A percentile compares a stretch with the other conserved stretches of the same genome.
Conservation (phyloP, 129 eudicot genomes). For the Glebionis coronaria region DNA sequence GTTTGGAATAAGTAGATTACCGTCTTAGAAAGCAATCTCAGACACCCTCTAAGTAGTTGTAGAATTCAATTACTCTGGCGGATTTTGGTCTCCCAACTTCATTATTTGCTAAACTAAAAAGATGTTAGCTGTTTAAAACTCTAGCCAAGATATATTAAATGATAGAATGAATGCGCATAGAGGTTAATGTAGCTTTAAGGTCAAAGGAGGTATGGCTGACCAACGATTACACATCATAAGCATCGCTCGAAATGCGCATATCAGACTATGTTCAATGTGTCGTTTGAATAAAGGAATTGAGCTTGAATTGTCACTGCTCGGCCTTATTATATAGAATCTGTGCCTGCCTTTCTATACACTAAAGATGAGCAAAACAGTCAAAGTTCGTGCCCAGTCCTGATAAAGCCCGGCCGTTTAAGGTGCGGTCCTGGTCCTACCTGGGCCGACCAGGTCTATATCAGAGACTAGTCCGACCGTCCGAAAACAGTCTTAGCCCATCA, state of each 20-base stretch:
- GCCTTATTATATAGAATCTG: background rate
- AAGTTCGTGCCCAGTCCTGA: background rate
- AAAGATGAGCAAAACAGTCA: background rate
- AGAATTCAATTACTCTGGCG: no score
- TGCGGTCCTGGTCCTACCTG: background rate
- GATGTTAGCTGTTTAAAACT: background rate
- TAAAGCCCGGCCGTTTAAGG: background rate
- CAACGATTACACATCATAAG: no score
- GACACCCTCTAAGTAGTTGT: no score
- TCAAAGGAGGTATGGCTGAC: background rate
- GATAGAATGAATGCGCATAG: background rate
- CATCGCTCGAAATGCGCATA: no score
- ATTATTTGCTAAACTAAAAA: slow-evolving; percentile 1
- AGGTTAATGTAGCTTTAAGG: background rate
- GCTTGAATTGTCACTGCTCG: background rate
- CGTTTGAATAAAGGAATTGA: slow-evolving; percentile 1
- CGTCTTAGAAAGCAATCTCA: background rate
- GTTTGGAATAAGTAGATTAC: no score
- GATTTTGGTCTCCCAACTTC: background rate
- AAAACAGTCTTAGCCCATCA: background rate
- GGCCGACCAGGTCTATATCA: background rate
- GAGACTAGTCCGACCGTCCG: background rate
- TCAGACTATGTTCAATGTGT: background rate
- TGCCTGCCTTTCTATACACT: background rate
- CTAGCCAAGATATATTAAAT: background rate